These are phyloP conservation scores for Paraphaeosphaeria sporulosa DNA, from an alignment of 2,329 filamentous ascomycete species.

Conservation along the genomic window DNA sequence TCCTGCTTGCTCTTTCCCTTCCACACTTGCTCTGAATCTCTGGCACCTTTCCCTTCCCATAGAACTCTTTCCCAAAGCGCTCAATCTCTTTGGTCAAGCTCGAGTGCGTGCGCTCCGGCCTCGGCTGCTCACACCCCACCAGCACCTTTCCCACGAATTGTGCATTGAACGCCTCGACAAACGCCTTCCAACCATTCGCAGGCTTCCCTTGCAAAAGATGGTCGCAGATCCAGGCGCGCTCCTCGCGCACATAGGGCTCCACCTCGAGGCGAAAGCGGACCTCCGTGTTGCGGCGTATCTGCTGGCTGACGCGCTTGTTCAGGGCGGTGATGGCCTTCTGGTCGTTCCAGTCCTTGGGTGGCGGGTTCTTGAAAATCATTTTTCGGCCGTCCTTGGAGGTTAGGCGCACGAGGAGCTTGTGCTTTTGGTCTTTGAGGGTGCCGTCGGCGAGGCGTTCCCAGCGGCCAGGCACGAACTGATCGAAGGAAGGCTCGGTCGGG, in stretches of 20 bases:
- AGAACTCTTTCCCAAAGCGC: constrained; percentile 33
- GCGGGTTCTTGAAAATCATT: constrained; percentile 36
- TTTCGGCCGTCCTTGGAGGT: constrained; percentile 29
- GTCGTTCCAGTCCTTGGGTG: constrained; percentile 36
- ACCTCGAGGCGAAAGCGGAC: constrained; percentile 36
- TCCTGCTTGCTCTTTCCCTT: constrained; percentile 3
- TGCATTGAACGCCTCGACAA: constrained; percentile 36
- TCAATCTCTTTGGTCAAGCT: constrained; percentile 40
- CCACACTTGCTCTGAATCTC: constrained; percentile 15
- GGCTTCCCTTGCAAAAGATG: constrained; percentile 32
- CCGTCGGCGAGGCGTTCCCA: constrained; percentile 34
- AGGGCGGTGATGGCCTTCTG: constrained; percentile 36
- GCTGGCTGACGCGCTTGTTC: constrained; percentile 41
- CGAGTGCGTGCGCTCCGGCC: constrained; percentile 30
- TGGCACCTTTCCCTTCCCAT: constrained; percentile 31
- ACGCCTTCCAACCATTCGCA: constrained; percentile 30
- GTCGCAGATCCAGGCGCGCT: constrained; percentile 35
- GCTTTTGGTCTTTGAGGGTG: constrained; percentile 34
- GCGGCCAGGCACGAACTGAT: constrained; percentile 37
- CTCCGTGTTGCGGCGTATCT: constrained; percentile 39
- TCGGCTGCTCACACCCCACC: constrained; percentile 6
- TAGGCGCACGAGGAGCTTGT: constrained; percentile 36
- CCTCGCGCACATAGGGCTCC: constrained; percentile 27
- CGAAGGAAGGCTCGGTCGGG: constrained; percentile 27
- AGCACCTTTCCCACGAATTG: constrained; percentile 29